Base-by-base conservation (phyloP, 2,329 filamentous ascomycete species). In the Aspergillus sp. region DNA sequence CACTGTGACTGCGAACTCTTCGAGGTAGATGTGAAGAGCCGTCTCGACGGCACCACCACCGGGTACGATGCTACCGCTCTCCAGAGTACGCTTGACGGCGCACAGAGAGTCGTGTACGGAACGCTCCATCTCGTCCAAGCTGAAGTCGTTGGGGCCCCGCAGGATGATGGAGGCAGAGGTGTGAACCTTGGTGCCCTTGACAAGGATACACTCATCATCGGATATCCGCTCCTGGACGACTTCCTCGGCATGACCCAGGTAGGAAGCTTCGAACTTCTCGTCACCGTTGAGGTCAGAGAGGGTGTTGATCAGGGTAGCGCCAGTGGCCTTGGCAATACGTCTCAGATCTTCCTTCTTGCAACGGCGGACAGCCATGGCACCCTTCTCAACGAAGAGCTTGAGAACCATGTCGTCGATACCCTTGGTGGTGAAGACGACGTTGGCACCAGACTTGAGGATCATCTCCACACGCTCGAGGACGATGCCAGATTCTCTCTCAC, bases 291-390 rank as follows among this genome's bases (percentile, higher is more conserved):
- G 83, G 76, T 99, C 96, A 4, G 95, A 98, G 51, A 99, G 84
- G 7, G 92, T 94, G 83, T 91, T 94, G 68, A 99, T 87, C 60
- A 99, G 84, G 17, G 93, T 97, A 19, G 94, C 95, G 59, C 95
- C 95, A 6, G 95, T 97, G 5, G 95, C 95, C 82, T 91, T 96
- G 61, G 95, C 95, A 80, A 99, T 98, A 70, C 95, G 89, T 75
- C 95, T 86, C 63, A 99, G 82, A 73, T 99, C 95, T 81, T 99
- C 95, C 86, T 99, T 99, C 85, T 98, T 99, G 80, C 94, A 98
- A 75, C 95, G 86, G 73, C 95, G 87, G 54, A 99, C 92, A 56
- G 91, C 95, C 90, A 99, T 98, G 61, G 92, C 93, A 62, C 94
- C 94, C 76, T 87, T 91, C 83, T 99, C 95, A 59, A 99, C 84